phyloP scores from a whole-genome alignment of 441 rosid species.

The Adansonia gregorii region DNA sequence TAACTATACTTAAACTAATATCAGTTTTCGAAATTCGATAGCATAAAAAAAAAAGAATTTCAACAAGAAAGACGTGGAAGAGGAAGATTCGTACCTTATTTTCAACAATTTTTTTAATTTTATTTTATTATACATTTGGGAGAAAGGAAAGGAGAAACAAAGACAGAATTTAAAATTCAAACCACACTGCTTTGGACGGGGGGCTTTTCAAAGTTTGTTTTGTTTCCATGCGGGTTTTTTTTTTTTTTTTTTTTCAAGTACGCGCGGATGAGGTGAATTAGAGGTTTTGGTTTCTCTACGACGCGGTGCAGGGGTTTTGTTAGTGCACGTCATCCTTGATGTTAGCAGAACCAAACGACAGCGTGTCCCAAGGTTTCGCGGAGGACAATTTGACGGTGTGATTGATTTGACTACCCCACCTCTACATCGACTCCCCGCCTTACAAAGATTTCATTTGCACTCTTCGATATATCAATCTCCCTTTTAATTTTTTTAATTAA shows the following conservation, averaged over 20 bases:
- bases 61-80: slow-evolving; percentile 16
- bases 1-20: not conserved
- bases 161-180: slow-evolving; percentile 41
- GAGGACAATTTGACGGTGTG: slow-evolving; percentile 22
- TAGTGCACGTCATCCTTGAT: not conserved
- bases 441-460: slow-evolving; percentile 23
- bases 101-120: not conserved
- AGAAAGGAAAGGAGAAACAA: slow-evolving; percentile 5
- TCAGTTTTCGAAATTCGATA: not conserved
- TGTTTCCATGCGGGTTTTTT: no score
- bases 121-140: not conserved
- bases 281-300: slow-evolving; percentile 2
- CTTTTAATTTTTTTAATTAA: not conserved
- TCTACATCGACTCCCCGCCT: slow-evolving; percentile 20
- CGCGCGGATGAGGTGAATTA: not conserved
- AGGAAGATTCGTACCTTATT: slow-evolving; percentile 13
- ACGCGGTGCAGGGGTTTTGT: not conserved
- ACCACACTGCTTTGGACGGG: not conserved
- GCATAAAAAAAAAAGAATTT: not conserved
- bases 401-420: slow-evolving; percentile 18
- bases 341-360: not conserved
- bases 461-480: not conserved
- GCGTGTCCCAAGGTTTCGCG: not conserved
- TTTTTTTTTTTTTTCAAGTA: no score
- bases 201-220: no score